Base-by-base conservation (phyloP, 345 rosid species). In the Lepidium aucheri region DNA sequence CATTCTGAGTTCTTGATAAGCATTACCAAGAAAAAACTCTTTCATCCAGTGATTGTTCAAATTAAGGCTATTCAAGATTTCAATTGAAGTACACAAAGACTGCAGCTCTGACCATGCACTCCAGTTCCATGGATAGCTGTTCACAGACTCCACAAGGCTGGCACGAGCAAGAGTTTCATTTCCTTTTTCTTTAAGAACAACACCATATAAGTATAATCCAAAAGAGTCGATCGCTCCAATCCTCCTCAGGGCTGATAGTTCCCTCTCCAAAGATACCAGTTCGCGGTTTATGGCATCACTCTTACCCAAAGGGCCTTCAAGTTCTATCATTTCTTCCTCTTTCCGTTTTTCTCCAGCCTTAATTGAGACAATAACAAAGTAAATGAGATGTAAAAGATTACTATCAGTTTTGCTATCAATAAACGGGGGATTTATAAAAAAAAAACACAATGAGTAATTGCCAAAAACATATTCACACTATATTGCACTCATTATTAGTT, bases 121-220 rank as follows among this genome's bases (percentile, higher is more conserved):
- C 99, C 99, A 94, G 68, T 94, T 94, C 99, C 99, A 94, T 22
- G 99, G 97, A 66, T 94, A 94, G 78, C 78, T 78, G 75, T 90
- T 94, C 42, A 94, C 96, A 26, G 97, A 94, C 67, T 94, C 97
- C 74, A 87, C 85, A 6, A 90, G 86, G 73, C 82, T 81, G 18
- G 83, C 82, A 35, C 90, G 80, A 6, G 90, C 91, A 60, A 88
- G 89, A 69, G 63, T 81, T 52, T 84, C 93, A 54, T 76, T 87
- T 28, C 97, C 99, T 78, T 87, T 90, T 64, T 84, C 87, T 84
- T 94, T 94, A 36, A 94, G 92, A 67, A 90, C 91, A 33, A 90
- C 72, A 69, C 97, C 99, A 53, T 85, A 94, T 56, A 94, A 75
- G 76, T 90, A 94, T 59, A 90, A 73, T 40, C 96, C 84, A 67